These are phyloP conservation scores for Monosporascus cannonballus DNA, from an alignment of 2,329 filamentous ascomycete genomes.

Conservation along the genomic window DNA sequence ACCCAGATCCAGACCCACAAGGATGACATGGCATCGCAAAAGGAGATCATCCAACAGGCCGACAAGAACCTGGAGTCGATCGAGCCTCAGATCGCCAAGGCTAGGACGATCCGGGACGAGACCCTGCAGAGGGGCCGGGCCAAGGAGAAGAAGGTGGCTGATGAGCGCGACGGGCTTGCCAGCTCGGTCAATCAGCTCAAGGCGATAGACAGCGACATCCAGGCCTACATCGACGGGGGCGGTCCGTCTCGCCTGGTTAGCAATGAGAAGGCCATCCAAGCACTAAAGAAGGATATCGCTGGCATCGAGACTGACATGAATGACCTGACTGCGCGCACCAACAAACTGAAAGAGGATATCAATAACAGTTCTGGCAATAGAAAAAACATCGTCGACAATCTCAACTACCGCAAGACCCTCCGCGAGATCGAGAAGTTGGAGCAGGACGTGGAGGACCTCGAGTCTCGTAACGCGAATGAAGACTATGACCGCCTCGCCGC, in stretches of 20 bases:
- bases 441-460: conserved; percentile 66
- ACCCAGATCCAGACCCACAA: conserved; percentile 69
- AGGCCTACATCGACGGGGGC: conserved; percentile 69
- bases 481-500: conserved; percentile 70
- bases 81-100: conserved; percentile 68
- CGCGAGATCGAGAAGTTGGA: conserved; percentile 62
- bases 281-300: conserved; percentile 59
- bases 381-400: conserved; percentile 82
- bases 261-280: conserved; percentile 60
- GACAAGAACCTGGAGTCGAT: conserved; percentile 71
- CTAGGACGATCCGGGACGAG: conserved; percentile 71
- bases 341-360: conserved; percentile 70
- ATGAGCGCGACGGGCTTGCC: conserved; percentile 64
- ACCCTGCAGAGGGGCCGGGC: conserved; percentile 63
- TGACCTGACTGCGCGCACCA: conserved; percentile 62
- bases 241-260: conserved; percentile 65
- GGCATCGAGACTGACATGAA: conserved; percentile 62
- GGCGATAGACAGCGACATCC: conserved; percentile 70
- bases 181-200: conserved; percentile 73
- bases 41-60: conserved; percentile 60
- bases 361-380: conserved; percentile 77
- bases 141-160: conserved; percentile 66
- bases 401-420: conserved; percentile 74
- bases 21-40: conserved; percentile 60
- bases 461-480: conserved; percentile 72